A percentile compares a stretch with the other conserved stretches of the same genome.
phyloP scores from a whole-genome alignment of 257 asterid species.

The Nemophila menziesii region DNA sequence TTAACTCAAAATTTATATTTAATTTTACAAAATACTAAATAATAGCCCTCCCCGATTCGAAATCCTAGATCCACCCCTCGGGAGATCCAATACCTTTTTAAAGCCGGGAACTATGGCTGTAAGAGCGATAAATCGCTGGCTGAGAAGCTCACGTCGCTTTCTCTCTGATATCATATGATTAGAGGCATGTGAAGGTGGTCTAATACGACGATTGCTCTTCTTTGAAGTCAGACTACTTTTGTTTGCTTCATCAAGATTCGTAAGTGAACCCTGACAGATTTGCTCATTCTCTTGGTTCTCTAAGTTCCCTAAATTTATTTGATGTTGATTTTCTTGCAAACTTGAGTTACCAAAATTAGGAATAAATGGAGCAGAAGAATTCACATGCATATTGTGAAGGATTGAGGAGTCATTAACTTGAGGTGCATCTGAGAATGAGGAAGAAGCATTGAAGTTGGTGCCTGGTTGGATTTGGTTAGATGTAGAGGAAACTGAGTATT shows the following conservation, averaged over 20 bases:
- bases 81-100: slow-evolving; percentile 38
- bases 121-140: slow-evolving; percentile 27
- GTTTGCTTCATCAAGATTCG: background rate
- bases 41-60: too few species aligned
- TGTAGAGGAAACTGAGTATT: background rate
- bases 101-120: slow-evolving; percentile 41
- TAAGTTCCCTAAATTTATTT: background rate
- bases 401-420: background rate
- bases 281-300: slow-evolving; percentile 4
- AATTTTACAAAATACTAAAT: too few species aligned
- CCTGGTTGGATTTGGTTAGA: slow-evolving; percentile 3
- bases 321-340: slow-evolving; percentile 4
- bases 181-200: slow-evolving; percentile 32
- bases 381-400: background rate
- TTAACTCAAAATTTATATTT: too few species aligned
- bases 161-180: slow-evolving; percentile 39
- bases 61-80: too few species aligned
- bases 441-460: background rate
- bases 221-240: background rate
- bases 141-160: slow-evolving; percentile 36
- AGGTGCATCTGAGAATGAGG: slow-evolving; percentile 5
- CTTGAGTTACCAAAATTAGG: slow-evolving; percentile 13
- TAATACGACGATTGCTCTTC: slow-evolving; percentile 16
- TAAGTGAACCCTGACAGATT: slow-evolving; percentile 2
- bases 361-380: slow-evolving; percentile 5